Percentiles rank a stretch among this genome's conserved stretches.
Evolutionary conservation across 208 protist genomes (phyloP).

Genomic region (Trypanosoma avium): DNA sequence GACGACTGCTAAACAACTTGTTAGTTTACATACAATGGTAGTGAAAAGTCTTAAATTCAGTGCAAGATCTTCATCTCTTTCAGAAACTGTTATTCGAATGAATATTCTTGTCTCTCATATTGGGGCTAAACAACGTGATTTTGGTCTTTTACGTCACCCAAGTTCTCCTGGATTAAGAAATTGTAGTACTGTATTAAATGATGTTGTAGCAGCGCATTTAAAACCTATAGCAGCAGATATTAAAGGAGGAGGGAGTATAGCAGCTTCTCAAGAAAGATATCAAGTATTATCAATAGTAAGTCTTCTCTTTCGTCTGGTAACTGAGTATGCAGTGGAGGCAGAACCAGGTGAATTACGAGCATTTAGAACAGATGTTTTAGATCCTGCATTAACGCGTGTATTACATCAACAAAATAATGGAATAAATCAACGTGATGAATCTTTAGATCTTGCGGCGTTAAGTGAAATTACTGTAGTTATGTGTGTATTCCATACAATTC

Average conservation of each 20-base stretch:
- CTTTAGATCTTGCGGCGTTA: conserved; percentile 50
- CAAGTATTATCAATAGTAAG: conserved; percentile 60
- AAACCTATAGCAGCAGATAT: conserved; percentile 32
- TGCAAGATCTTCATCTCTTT: conserved; percentile 8
- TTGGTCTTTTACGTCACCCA: conserved; percentile 35
- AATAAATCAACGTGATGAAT: not conserved
- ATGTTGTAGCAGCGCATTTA: conserved; percentile 61
- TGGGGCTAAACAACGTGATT: conserved; percentile 28
- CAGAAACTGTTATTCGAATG: conserved; percentile 48
- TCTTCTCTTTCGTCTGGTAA: conserved; percentile 56
- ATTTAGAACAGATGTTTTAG: conserved; percentile 62
- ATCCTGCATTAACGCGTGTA: conserved; percentile 53
- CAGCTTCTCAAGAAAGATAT: conserved; percentile 30
- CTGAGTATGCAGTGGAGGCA: conserved; percentile 49
- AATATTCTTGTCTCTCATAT: conserved; percentile 46
- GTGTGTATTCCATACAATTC: conserved; percentile 61
- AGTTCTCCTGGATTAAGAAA: conserved; percentile 41
- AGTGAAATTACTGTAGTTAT: conserved; percentile 74
- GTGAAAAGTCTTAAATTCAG: conserved; percentile 26
- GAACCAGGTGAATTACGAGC: conserved; percentile 58
- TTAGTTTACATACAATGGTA: conserved; percentile 52
- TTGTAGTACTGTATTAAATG: conserved; percentile 46
- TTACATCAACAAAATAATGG: conserved; percentile 21
- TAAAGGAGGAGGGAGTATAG: conserved; percentile 4
- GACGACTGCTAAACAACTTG: conserved; percentile 50